Evolutionary conservation across 2,329 filamentous ascomycete genomes (phyloP).

Genomic region (Colletotrichum euphorbiae): DNA sequence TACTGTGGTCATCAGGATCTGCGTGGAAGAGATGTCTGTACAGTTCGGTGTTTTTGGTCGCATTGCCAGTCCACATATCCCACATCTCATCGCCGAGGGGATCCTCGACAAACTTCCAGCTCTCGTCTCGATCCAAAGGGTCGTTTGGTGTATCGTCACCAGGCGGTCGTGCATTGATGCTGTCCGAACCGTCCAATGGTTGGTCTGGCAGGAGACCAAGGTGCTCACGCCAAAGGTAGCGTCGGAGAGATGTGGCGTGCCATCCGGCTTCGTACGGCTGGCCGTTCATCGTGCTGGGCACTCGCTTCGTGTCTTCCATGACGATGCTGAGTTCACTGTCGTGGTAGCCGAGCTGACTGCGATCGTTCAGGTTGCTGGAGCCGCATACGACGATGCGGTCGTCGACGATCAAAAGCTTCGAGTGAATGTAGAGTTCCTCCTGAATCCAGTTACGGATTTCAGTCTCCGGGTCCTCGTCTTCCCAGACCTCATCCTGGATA

Average conservation of each 20-base stretch:
- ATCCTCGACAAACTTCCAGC: constrained; percentile 75
- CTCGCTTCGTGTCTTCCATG: constrained; percentile 81
- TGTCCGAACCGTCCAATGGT: constrained; percentile 72
- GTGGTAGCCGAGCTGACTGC: constrained; percentile 86
- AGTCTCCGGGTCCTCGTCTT: constrained; percentile 74
- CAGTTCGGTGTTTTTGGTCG: constrained; percentile 77
- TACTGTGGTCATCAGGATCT: constrained; percentile 88
- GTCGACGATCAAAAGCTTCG: constrained; percentile 89
- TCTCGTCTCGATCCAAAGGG: constrained; percentile 68
- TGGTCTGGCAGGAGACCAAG: constrained; percentile 84
- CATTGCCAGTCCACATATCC: constrained; percentile 75
- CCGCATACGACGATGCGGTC: constrained; percentile 88
- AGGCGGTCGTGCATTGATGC: constrained; percentile 81
- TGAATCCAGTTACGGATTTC: constrained; percentile 93
- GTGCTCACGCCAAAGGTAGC: constrained; percentile 91
- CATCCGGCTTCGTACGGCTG: constrained; percentile 81
- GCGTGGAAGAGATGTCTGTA: constrained; percentile 87
- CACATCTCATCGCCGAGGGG: constrained; percentile 75
- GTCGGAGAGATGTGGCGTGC: constrained; percentile 83
- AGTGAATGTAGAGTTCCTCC: constrained; percentile 96
- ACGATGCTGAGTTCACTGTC: constrained; percentile 93
- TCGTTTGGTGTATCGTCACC: constrained; percentile 75
- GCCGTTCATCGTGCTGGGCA: constrained; percentile 83
- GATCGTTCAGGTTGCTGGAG: constrained; percentile 92
- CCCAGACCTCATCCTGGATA: constrained; percentile 79